phyloP scores from a whole-genome alignment of 495 filamentous ascomycete genomes.

The Podospora comata region DNA sequence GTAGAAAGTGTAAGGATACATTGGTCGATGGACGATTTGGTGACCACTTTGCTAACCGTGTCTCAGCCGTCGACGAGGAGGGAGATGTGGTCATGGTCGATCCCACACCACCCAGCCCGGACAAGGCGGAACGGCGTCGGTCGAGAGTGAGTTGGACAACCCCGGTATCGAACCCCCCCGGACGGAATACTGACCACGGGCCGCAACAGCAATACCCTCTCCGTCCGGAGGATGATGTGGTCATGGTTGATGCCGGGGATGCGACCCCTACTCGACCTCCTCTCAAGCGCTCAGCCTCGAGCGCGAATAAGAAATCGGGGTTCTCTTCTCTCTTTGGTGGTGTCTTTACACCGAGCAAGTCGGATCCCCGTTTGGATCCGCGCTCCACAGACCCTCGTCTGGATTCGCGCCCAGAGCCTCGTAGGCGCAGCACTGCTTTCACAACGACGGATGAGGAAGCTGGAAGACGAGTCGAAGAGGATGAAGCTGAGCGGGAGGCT shows the following conservation, averaged over 20 bases:
- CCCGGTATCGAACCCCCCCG: neutral
- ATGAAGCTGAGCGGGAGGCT: constrained; percentile 52
- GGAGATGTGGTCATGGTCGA: constrained; percentile 45
- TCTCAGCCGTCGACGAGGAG: constrained; percentile 34
- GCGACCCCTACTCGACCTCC: constrained; percentile 35
- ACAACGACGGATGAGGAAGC: constrained; percentile 43
- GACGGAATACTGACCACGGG: constrained; percentile 23
- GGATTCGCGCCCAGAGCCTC: constrained; percentile 39
- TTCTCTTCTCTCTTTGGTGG: constrained; percentile 44
- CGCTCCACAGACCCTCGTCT: constrained; percentile 30
- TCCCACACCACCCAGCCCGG: constrained; percentile 36
- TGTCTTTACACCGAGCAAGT: constrained; percentile 38
- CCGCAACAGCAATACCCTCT: constrained; percentile 33
- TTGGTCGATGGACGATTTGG: constrained; percentile 17
- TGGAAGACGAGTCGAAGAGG: constrained; percentile 24
- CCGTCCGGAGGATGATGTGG: constrained; percentile 43
- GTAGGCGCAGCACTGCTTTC: constrained; percentile 42
- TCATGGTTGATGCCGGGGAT: constrained; percentile 32
- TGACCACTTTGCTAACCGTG: constrained; percentile 19
- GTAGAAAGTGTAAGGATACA: constrained; percentile 32
- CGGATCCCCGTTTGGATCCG: constrained; percentile 6
- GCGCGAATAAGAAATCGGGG: constrained; percentile 32
- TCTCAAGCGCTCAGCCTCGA: constrained; percentile 42
- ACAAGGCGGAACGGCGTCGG: constrained; percentile 43
- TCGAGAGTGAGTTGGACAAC: constrained; percentile 38